Evolutionary conservation across 768 basidiomycete species (phyloP).

Genomic region (Podaxis carcinomalis): DNA sequence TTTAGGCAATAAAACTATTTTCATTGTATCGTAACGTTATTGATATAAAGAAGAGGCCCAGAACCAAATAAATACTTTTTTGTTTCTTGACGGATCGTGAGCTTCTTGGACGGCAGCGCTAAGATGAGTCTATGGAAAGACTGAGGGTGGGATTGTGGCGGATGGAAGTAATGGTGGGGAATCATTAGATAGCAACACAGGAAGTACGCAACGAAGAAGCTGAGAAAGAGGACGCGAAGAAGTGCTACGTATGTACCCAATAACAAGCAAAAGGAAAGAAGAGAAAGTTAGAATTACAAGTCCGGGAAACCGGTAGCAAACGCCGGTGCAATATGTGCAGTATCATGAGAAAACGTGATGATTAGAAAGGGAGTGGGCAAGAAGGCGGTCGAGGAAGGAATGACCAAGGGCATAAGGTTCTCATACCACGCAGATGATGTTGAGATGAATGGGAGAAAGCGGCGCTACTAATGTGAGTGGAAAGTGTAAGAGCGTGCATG

Average conservation of each 20-base stretch:
- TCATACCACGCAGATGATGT: neutral
- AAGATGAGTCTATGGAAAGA: slow-evolving; percentile 10
- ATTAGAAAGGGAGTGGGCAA: neutral
- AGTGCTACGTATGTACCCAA: slow-evolving; percentile 30
- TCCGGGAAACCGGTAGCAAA: slow-evolving; percentile 20
- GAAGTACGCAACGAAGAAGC: slow-evolving; percentile 17
- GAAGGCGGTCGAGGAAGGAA: neutral
- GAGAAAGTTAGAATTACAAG: slow-evolving; percentile 37
- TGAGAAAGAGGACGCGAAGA: slow-evolving; percentile 12
- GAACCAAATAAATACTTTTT: slow-evolving; percentile 1
- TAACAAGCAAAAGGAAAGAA: slow-evolving; percentile 21
- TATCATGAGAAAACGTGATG: slow-evolving; percentile 14
- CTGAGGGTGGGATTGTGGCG: slow-evolving; percentile 11
- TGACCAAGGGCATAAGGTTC: neutral
- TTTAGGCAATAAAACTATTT: neutral
- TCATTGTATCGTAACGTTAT: slow-evolving; percentile 5
- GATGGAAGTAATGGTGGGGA: slow-evolving; percentile 14
- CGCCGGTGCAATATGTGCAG: slow-evolving; percentile 17
- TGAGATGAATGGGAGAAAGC: neutral
- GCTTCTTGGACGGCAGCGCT: neutral
- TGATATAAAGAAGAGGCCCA: neutral
- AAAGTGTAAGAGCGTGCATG: neutral
- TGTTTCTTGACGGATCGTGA: neutral
- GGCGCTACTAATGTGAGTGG: neutral
- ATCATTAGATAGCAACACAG: slow-evolving; percentile 36